Evolutionary conservation across 2,329 filamentous ascomycete species (phyloP).

Genomic region (Aspergillus arachidicola): DNA sequence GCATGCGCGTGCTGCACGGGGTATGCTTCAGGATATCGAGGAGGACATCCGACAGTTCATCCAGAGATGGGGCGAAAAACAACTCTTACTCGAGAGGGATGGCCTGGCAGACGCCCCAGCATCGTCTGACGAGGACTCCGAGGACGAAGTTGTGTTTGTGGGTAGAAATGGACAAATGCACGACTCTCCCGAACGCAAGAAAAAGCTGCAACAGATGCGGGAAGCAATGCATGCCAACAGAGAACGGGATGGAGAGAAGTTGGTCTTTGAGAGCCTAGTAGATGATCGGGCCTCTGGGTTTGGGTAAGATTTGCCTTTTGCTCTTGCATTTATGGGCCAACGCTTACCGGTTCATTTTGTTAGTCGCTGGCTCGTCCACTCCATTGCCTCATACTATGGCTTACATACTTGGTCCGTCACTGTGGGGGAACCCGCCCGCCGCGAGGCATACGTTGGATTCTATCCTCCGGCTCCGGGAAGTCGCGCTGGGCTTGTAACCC

Average conservation of each 20-base stretch:
- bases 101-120: constrained; percentile 49
- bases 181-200: constrained; percentile 58
- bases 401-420: constrained; percentile 81
- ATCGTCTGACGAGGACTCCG: constrained; percentile 54
- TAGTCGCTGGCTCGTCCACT: constrained; percentile 90
- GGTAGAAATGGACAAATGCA: constrained; percentile 68
- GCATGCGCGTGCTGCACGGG: constrained; percentile 74
- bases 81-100: constrained; percentile 51
- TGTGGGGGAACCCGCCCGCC: constrained; percentile 67
- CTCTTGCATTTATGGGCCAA: constrained; percentile 5
- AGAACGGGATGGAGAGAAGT: constrained; percentile 60
- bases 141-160: constrained; percentile 92
- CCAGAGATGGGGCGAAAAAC: constrained; percentile 58
- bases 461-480: constrained; percentile 37
- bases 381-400: constrained; percentile 90
- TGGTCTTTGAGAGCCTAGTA: constrained; percentile 79
- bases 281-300: constrained; percentile 78
- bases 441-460: constrained; percentile 82
- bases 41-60: constrained; percentile 80
- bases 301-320: constrained; percentile 61
- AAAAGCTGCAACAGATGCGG: constrained; percentile 53
- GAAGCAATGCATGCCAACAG: constrained; percentile 30
- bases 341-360: constrained; percentile 17
- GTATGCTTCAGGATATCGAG: constrained; percentile 81
- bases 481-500: constrained; percentile 26